phyloP scores from a whole-genome alignment of 495 filamentous ascomycete genomes.

The Parmelia sp. region DNA sequence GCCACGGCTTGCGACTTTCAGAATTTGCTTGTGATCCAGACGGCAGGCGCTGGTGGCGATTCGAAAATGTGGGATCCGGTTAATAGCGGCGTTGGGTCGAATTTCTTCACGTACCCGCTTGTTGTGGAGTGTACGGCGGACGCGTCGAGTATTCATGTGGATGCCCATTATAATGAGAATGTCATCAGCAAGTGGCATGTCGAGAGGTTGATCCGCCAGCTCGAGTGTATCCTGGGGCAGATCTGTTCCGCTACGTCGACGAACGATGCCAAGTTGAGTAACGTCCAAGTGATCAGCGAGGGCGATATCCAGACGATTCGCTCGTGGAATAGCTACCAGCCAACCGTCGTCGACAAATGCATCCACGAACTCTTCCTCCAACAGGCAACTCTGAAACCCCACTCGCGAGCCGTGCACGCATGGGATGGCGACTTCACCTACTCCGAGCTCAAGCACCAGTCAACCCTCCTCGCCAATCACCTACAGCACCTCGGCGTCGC shows the following conservation, averaged over 20 bases:
- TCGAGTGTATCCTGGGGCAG: constrained; percentile 35
- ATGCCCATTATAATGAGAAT: constrained; percentile 55
- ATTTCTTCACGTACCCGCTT: constrained; percentile 47
- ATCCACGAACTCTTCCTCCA: constrained; percentile 22
- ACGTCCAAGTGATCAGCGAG: constrained; percentile 39
- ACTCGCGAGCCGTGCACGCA: constrained; percentile 29
- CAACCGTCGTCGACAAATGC: constrained; percentile 28
- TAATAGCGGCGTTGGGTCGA: constrained; percentile 27
- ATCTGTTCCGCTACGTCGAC: constrained; percentile 24
- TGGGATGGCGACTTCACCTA: constrained; percentile 52
- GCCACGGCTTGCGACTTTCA: constrained; percentile 47
- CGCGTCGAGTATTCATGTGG: constrained; percentile 50
- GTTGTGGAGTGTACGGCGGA: constrained; percentile 41
- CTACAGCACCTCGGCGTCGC: constrained; percentile 35
- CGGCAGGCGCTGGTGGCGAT: constrained; percentile 5
- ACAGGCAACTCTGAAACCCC: constrained; percentile 14
- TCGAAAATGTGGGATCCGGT: constrained; percentile 20
- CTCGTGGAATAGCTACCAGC: constrained; percentile 36
- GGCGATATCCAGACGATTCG: constrained; percentile 37
- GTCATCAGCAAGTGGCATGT: constrained; percentile 38
- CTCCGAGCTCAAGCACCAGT: constrained; percentile 36
- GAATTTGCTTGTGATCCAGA: constrained; percentile 43
- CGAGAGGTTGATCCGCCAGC: constrained; percentile 39
- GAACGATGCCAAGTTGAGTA: constrained; percentile 26
- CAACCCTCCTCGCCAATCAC: constrained; percentile 32